Percentiles rank a stretch among this genome's conserved stretches.
phyloP scores from a whole-genome alignment of 2,329 filamentous ascomycete species.

The Thermothelomyces thermophilus region DNA sequence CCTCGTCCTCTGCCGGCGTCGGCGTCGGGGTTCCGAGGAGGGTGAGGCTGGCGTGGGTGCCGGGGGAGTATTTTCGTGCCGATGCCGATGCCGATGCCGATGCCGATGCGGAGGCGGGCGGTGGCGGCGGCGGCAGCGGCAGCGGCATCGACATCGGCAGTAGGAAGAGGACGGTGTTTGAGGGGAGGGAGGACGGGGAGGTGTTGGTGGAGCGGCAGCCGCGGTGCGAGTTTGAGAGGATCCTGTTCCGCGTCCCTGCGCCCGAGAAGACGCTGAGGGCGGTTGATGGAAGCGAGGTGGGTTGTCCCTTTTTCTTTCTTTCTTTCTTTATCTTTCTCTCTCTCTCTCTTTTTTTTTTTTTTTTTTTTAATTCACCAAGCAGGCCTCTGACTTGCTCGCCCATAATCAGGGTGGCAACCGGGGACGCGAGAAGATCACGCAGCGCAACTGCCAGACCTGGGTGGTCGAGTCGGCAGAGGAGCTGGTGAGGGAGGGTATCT shows the following conservation, averaged over 20 bases:
- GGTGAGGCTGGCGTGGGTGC: constrained; percentile 11
- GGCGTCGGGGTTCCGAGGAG: not conserved
- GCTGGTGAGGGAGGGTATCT: constrained; percentile 9
- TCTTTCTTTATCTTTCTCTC: too few species aligned
- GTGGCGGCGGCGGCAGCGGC: not conserved
- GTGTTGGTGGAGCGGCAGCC: constrained; percentile 1
- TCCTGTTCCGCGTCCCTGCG: constrained; percentile 6
- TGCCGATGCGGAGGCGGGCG: not conserved
- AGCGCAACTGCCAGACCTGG: constrained; percentile 19
- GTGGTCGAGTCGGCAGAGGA: constrained; percentile 10
- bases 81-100: not conserved
- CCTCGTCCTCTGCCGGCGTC: not conserved
- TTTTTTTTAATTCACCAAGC: too few species aligned
- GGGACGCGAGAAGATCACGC: constrained; percentile 7
- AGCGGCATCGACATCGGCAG: not conserved
- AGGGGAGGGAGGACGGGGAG: not conserved
- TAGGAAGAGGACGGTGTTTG: not conserved
- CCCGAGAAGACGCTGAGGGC: constrained; percentile 15
- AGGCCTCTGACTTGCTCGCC: too few species aligned
- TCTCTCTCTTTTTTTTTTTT: too few species aligned
- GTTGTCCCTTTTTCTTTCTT: too few species aligned
- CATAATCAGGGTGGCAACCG: too few species aligned
- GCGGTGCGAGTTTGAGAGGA: constrained; percentile 12
- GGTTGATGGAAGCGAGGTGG: not conserved
- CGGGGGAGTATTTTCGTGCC: not conserved